A percentile compares a stretch with the other conserved stretches of the same genome.
phyloP scores from a whole-genome alignment of 2,329 filamentous ascomycete species.

The Apiospora kogelbergensis region DNA sequence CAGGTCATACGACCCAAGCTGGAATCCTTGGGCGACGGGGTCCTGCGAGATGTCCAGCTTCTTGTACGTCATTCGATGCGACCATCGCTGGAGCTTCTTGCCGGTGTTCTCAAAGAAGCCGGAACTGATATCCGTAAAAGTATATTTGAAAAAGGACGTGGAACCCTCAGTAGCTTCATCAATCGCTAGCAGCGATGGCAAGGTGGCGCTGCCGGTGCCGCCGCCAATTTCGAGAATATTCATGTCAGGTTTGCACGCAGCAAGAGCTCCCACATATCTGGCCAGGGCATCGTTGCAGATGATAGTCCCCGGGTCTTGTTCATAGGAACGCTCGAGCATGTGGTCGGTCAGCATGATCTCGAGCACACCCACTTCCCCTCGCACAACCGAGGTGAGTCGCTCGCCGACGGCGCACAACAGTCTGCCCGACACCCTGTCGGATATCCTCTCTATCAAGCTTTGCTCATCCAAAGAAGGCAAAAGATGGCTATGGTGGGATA shows the following conservation, averaged over 20 bases:
- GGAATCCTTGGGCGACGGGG: constrained; percentile 31
- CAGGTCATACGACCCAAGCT: constrained; percentile 27
- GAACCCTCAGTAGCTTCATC: not conserved
- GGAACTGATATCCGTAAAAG: constrained; percentile 24
- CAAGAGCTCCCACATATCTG: constrained; percentile 13
- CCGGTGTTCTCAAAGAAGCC: constrained; percentile 23
- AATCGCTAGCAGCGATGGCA: constrained; percentile 27
- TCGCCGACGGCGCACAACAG: not conserved
- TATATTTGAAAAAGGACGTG: constrained; percentile 14
- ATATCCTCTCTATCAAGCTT: not conserved
- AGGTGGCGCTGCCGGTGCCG: constrained; percentile 18
- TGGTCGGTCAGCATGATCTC: not conserved
- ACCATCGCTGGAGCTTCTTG: constrained; percentile 16
- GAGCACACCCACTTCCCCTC: not conserved
- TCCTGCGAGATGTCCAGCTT: constrained; percentile 30
- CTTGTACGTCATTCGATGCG: constrained; percentile 25
- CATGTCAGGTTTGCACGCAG: constrained; percentile 19
- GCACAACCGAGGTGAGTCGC: not conserved
- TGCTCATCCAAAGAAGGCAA: not conserved
- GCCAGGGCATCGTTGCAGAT: constrained; percentile 8
- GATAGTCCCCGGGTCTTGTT: not conserved
- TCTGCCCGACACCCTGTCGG: not conserved
- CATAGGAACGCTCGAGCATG: not conserved
- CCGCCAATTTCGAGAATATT: constrained; percentile 24
- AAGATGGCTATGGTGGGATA: not conserved